Evolutionary conservation across 768 basidiomycete species (phyloP), one percentile per base, ranked within the genome.

Genomic region (Collybia sp.): DNA sequence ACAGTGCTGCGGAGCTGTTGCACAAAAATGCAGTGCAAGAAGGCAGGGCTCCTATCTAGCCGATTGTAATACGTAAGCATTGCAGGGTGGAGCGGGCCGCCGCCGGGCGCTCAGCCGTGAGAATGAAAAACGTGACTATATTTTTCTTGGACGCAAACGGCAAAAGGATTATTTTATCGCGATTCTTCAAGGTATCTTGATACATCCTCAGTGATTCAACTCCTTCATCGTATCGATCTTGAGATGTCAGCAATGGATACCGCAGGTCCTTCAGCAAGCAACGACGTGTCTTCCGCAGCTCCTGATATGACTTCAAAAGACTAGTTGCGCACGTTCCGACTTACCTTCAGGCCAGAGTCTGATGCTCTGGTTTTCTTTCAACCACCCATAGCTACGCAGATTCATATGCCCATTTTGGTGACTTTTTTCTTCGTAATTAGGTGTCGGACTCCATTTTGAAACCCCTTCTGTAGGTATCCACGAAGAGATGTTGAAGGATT

Each of bases 401-500:
- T 66, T 95, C 92, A 17, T 95, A 95, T 63, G 93, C 93, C 31
- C 92, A 94, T 69, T 94, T 94, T 50, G 92, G 92, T 92, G 58
- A 48, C 76, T 63, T 34, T 12, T 38, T 32, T 31, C 44, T 8
- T 13, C 30, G 32, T 51, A 17, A 32, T 34, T 30, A 30, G 15
- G 13, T 19, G 39, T 45, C 15, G 13, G 33, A 42, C 32, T 42
- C 53, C 13, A 54, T 34, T 13, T 38, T 12, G 33, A 39, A 49
- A 32, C 30, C 2, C n/a, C 31, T 38, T 51, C 10, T 32, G 16
- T 56, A 96, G 93, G 93, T 48, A 96, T 97, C 57, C 94, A 97
- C 64, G 94, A 98, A 70, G 96, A 99, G 72, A 99, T 99, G 96
- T 70, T 99, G 66, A 99, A 99, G 69, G 96, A 99, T 69, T 70